Conservation (phyloP, 2,329 filamentous ascomycete species). For the Lomentospora prolificans region DNA sequence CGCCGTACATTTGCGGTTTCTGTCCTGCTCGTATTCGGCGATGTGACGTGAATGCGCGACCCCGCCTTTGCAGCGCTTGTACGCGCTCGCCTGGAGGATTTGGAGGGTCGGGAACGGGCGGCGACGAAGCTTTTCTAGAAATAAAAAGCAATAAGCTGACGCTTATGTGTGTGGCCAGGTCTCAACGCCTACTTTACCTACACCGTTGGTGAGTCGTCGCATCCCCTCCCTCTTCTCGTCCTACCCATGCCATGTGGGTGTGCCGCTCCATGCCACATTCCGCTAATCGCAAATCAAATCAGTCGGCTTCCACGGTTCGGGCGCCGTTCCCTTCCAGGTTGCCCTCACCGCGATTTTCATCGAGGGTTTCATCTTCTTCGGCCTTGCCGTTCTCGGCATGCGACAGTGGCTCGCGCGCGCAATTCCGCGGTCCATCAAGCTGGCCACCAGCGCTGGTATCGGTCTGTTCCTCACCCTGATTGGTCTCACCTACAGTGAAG, state of each 20-base stretch:
- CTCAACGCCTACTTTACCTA: slow-evolving; percentile 83
- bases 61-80: background rate
- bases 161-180: slow-evolving; percentile 21
- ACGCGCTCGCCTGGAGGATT: too few species aligned
- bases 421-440: slow-evolving; percentile 76
- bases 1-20: background rate
- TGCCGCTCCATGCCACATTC: background rate
- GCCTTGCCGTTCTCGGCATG: slow-evolving; percentile 67
- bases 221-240: slow-evolving; percentile 14
- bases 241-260: background rate
- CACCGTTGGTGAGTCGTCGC: slow-evolving; percentile 28
- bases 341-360: slow-evolving; percentile 82
- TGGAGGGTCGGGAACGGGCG: too few species aligned
- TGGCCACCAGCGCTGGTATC: slow-evolving; percentile 77
- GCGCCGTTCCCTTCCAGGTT: slow-evolving; percentile 62
- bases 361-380: slow-evolving; percentile 79
- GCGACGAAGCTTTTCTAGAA: too few species aligned
- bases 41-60: background rate
- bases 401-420: slow-evolving; percentile 81
- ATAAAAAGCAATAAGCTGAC: slow-evolving; percentile 9
- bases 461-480: slow-evolving; percentile 73
- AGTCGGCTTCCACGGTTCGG: slow-evolving; percentile 67
- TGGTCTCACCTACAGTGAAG: slow-evolving; percentile 68
- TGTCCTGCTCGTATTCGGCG: background rate
- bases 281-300: slow-evolving; percentile 1